These are phyloP conservation scores for Yamadazyma taylorii DNA, from an alignment of 1,139 yeast species.

Conservation along the genomic window DNA sequence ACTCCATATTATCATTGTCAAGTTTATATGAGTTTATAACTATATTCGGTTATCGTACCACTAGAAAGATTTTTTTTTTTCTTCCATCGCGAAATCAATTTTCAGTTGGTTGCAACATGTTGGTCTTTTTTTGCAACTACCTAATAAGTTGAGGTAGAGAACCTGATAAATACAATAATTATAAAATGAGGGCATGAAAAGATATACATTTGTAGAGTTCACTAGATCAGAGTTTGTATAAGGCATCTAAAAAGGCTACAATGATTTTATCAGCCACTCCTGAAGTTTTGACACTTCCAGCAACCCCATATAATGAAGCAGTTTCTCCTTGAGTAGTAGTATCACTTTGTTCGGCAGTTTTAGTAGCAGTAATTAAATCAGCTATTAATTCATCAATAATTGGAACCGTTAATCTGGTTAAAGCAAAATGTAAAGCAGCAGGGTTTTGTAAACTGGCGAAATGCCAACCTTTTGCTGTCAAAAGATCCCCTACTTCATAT, in stretches of 20 bases:
- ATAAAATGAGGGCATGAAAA: too few relatives aligned
- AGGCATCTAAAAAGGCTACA: constrained; percentile 74
- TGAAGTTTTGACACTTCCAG: constrained; percentile 81
- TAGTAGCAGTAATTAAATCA: constrained; percentile 53
- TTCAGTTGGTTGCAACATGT: too few relatives aligned
- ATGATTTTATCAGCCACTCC: constrained; percentile 84
- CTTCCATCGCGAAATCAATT: too few relatives aligned
- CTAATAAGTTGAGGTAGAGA: too few relatives aligned
- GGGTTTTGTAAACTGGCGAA: constrained; percentile 84
- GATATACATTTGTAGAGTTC: too few relatives aligned
- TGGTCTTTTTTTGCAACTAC: too few relatives aligned
- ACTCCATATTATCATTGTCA: too few relatives aligned
- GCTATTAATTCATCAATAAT: constrained; percentile 61
- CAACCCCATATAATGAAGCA: constrained; percentile 92
- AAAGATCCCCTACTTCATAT: constrained; percentile 71
- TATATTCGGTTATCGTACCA: too few relatives aligned
- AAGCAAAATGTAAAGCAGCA: constrained; percentile 86
- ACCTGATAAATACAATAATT: too few relatives aligned
- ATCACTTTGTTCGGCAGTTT: constrained; percentile 33
- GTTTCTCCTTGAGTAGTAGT: constrained; percentile 51
- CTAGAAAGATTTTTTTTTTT: too few relatives aligned
- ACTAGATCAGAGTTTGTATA: constrained; percentile 50
- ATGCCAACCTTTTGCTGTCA: constrained; percentile 83
- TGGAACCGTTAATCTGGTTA: constrained; percentile 68
- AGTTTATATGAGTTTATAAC: too few relatives aligned